These are phyloP conservation scores for Gossypium schwendimanii DNA, from an alignment of 441 rosid species.

Conservation along the genomic window DNA sequence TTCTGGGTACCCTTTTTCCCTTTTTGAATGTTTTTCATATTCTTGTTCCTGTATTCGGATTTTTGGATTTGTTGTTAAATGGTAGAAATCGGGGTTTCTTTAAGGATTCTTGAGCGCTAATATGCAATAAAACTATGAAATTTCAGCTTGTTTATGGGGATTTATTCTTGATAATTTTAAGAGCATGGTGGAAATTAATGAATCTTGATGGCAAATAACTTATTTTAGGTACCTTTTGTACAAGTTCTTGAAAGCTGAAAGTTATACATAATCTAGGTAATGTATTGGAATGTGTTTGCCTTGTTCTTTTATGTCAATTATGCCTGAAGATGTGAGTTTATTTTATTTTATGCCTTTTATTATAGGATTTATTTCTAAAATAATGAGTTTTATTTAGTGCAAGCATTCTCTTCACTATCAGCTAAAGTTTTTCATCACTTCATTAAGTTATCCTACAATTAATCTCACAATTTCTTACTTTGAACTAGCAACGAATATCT, in stretches of 20 bases:
- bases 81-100: no score
- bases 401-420: not conserved
- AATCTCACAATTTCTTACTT: not conserved
- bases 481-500: not conserved
- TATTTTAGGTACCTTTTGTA: not conserved
- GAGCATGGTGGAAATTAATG: not conserved
- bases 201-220: not conserved
- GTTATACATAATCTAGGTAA: not conserved
- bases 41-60: not conserved
- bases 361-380: not conserved
- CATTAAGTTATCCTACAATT: not conserved
- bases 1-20: slow-evolving; percentile 39
- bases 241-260: not conserved
- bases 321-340: not conserved
- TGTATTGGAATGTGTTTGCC: not conserved
- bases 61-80: not conserved
- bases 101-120: no score
- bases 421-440: not conserved
- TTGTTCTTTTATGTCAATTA: not conserved
- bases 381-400: not conserved
- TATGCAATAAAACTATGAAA: not conserved
- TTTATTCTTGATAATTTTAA: not conserved
- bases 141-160: not conserved
- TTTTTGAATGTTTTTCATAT: not conserved
- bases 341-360: not conserved